Evolutionary conservation across 805 yeast genomes (phyloP).

Genomic region (Myxozyma lipomycoides): DNA sequence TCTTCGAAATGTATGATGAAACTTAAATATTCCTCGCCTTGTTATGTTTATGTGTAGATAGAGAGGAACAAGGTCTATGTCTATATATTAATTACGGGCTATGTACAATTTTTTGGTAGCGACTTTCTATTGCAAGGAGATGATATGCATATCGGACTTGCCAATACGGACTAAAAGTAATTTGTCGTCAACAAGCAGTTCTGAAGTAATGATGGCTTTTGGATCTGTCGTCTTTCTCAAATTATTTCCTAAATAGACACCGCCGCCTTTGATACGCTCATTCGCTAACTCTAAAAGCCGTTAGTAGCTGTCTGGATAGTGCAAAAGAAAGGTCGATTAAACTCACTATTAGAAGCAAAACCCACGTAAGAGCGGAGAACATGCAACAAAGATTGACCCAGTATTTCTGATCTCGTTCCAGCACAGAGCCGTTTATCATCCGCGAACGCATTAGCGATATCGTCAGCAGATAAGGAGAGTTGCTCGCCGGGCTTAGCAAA

Average conservation of each 20-base stretch:
- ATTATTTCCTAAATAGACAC: constrained; percentile 65
- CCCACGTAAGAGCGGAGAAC: constrained; percentile 42
- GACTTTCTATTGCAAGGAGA: constrained; percentile 5
- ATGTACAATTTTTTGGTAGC: neutral
- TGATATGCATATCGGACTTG: constrained; percentile 45
- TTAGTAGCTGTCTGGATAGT: neutral
- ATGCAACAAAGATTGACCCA: constrained; percentile 46
- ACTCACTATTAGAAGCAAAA: constrained; percentile 33
- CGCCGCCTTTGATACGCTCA: constrained; percentile 48
- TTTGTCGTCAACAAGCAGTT: constrained; percentile 53
- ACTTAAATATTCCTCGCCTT: too few species aligned
- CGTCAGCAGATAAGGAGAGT: constrained; percentile 42
- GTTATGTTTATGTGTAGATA: too few species aligned
- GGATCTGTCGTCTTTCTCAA: constrained; percentile 49
- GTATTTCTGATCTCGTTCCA: constrained; percentile 39
- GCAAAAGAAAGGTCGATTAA: constrained; percentile 29
- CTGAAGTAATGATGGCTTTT: constrained; percentile 48
- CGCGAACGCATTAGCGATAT: constrained; percentile 53
- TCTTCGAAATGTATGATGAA: too few species aligned
- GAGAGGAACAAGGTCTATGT: too few species aligned
- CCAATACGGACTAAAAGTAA: constrained; percentile 70
- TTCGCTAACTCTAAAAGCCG: constrained; percentile 5
- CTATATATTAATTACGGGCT: too few species aligned
- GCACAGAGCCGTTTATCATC: constrained; percentile 52
- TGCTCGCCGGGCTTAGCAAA: constrained; percentile 52